Conservation (phyloP, 768 basidiomycete species). For the Naganishia antarctica region DNA sequence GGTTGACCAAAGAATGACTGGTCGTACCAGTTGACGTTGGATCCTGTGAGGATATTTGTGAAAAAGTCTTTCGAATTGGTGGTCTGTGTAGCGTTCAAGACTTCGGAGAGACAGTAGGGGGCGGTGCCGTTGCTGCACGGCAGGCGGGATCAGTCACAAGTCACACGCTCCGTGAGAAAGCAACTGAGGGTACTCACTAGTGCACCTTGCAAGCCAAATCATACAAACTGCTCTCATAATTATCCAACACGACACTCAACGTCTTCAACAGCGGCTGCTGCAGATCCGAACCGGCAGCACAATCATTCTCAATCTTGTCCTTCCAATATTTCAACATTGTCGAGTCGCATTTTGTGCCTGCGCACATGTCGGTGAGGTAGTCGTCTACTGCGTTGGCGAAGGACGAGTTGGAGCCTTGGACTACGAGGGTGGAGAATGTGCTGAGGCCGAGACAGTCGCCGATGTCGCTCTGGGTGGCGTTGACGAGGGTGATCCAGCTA, state of each 20-base stretch:
- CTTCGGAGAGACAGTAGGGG: conserved; percentile 35
- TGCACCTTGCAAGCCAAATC: conserved; percentile 44
- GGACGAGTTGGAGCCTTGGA: conserved; percentile 29
- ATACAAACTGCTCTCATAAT: conserved; percentile 38
- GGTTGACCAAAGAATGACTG: conserved; percentile 35
- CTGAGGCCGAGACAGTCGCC: conserved; percentile 41
- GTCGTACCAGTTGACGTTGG: conserved; percentile 35
- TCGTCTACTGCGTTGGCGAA: conserved; percentile 39
- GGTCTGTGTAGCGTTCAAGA: conserved; percentile 31
- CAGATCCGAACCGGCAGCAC: conserved; percentile 22
- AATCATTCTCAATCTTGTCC: conserved; percentile 31
- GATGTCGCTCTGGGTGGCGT: conserved; percentile 46
- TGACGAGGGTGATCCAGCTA: conserved; percentile 43
- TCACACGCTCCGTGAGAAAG: neutral
- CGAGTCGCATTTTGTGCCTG: conserved; percentile 30
- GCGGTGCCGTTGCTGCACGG: conserved; percentile 41
- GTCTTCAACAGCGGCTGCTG: conserved; percentile 33
- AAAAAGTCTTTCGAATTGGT: conserved; percentile 43
- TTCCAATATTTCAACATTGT: conserved; percentile 33
- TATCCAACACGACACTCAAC: conserved; percentile 33
- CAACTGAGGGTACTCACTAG: conserved; percentile 35
- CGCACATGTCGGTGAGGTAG: conserved; percentile 38
- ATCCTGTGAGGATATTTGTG: conserved; percentile 38
- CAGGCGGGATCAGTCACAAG: conserved; percentile 5
- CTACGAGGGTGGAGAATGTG: conserved; percentile 35